These are phyloP conservation scores for Peniophora sp. DNA, from an alignment of 1,284 basidiomycete genomes.

Conservation along the genomic window DNA sequence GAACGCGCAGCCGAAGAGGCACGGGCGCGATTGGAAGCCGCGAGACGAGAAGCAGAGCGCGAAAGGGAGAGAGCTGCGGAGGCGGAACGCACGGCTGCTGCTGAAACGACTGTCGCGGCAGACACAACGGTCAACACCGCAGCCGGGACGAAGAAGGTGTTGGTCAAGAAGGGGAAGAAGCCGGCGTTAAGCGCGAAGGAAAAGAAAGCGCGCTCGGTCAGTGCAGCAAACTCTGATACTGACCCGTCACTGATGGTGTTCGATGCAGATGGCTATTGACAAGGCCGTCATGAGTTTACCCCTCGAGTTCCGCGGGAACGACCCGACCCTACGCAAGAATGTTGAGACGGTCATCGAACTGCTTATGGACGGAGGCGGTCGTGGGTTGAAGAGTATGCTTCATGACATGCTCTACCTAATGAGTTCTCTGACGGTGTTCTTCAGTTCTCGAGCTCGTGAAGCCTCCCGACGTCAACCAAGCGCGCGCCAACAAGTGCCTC, in stretches of 20 bases:
- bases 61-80: conserved; percentile 30
- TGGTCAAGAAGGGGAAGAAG: conserved; percentile 56
- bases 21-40: conserved; percentile 19
- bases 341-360: conserved; percentile 74
- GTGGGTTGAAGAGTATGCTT: conserved; percentile 47
- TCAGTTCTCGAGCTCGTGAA: conserved; percentile 75
- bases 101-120: conserved; percentile 23
- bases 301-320: conserved; percentile 84
- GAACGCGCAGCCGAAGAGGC: conserved; percentile 28
- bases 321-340: conserved; percentile 69
- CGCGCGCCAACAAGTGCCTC: conserved; percentile 87
- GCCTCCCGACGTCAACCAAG: conserved; percentile 79
- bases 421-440: conserved; percentile 4
- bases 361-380: conserved; percentile 48
- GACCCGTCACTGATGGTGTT: background rate
- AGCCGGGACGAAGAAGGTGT: conserved; percentile 20
- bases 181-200: conserved; percentile 71
- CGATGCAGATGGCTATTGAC: conserved; percentile 59
- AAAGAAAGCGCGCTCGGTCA: conserved; percentile 72
- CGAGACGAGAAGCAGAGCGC: conserved; percentile 18
- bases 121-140: conserved; percentile 29
- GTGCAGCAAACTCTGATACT: conserved; percentile 10
- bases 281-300: conserved; percentile 75
- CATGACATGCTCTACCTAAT: conserved; percentile 4
- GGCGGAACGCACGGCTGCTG: conserved; percentile 25